These are phyloP conservation scores for Plasmodium yoelii DNA, from an alignment of 169 alveolate species.

Conservation along the genomic window DNA sequence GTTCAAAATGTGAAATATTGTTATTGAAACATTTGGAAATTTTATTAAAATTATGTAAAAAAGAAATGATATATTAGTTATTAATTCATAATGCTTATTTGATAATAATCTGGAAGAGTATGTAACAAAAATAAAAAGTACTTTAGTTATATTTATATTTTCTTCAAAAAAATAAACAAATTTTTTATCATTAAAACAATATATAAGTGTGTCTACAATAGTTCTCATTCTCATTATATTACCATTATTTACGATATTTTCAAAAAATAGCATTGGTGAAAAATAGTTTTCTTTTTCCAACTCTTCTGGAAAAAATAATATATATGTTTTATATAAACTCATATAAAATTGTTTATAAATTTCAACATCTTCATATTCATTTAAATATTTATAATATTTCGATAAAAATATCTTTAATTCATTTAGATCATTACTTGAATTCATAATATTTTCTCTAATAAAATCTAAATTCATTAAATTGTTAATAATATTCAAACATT, in stretches of 20 bases:
- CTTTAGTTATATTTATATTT: slow-evolving; percentile 81
- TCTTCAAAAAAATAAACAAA: slow-evolving; percentile 80
- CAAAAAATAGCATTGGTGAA: slow-evolving; percentile 82
- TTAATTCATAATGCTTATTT: slow-evolving; percentile 79
- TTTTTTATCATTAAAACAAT: slow-evolving; percentile 81
- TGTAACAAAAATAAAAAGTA: slow-evolving; percentile 81
- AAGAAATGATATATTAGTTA: slow-evolving; percentile 74
- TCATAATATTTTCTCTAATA: slow-evolving; percentile 76
- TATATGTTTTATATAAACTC: slow-evolving; percentile 70
- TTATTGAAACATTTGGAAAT: slow-evolving; percentile 76
- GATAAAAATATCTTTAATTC: slow-evolving; percentile 76
- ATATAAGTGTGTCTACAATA: slow-evolving; percentile 79
- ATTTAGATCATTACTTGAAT: slow-evolving; percentile 73
- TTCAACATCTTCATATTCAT: slow-evolving; percentile 76
- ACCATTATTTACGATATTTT: slow-evolving; percentile 77
- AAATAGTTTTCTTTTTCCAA: slow-evolving; percentile 77
- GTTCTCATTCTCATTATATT: slow-evolving; percentile 79
- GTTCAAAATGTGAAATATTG: slow-evolving; percentile 76
- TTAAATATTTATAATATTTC: slow-evolving; percentile 73
- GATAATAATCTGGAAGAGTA: slow-evolving; percentile 81
- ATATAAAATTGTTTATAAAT: slow-evolving; percentile 75
- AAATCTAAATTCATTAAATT: slow-evolving; percentile 74
- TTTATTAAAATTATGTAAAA: slow-evolving; percentile 74
- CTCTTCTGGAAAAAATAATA: slow-evolving; percentile 80
- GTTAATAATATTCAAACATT: slow-evolving; percentile 64